Evolutionary conservation across 805 yeast genomes (phyloP).

Genomic region (Yarrowia bubula): DNA sequence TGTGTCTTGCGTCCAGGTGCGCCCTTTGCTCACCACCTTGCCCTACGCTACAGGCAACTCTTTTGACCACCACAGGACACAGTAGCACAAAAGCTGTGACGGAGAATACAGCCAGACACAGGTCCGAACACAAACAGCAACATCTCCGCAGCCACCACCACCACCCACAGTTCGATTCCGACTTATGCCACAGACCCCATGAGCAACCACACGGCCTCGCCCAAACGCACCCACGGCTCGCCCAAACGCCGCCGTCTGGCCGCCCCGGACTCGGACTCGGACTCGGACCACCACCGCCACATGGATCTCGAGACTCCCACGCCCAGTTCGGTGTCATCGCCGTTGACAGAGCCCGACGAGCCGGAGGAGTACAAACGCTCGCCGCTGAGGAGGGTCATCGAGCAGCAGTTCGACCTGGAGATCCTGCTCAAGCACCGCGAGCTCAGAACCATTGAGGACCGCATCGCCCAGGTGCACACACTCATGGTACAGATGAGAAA

Average conservation of each 20-base stretch:
- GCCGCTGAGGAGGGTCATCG: constrained; percentile 28
- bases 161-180: constrained; percentile 25
- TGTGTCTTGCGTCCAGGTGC: constrained; percentile 8
- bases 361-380: constrained; percentile 11
- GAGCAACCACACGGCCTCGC: no score
- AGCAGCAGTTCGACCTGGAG: constrained; percentile 40
- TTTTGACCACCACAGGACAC: background rate
- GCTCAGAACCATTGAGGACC: constrained; percentile 39
- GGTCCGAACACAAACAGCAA: background rate
- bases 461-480: constrained; percentile 39
- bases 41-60: background rate
- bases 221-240: no score
- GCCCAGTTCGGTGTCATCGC: constrained; percentile 11
- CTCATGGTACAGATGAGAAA: constrained; percentile 39
- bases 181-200: background rate
- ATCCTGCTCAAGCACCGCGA: constrained; percentile 41
- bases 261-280: constrained; percentile 12
- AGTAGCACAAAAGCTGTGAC: no score
- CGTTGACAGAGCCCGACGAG: constrained; percentile 20
- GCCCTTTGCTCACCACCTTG: constrained; percentile 23
- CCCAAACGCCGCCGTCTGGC: constrained; percentile 18
- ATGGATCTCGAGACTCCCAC: constrained; percentile 21
- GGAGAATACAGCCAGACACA: no score
- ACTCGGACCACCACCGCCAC: constrained; percentile 17
- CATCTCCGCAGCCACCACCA: background rate